Base-by-base conservation (phyloP, 345 rosid genomes). In the Kandelia obovata region DNA sequence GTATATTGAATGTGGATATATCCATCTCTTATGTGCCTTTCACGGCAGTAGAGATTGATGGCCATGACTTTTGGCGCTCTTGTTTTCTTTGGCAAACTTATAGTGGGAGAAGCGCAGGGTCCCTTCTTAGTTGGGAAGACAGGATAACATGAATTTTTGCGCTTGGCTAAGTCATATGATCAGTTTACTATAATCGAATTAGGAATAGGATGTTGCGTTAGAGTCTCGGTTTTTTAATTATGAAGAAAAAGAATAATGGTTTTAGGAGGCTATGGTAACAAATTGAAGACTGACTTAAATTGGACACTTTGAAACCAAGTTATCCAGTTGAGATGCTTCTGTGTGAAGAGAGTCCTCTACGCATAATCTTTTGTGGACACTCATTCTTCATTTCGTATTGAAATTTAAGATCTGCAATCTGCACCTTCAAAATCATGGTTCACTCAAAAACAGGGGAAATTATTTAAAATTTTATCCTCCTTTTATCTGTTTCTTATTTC, bases 401-500 rank as follows among this genome's bases (percentile, higher is more conserved):
- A 7, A 25, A 58, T 25, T 58, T 58, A 5, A 57, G 69, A 65
- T 13, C 17, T 28, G 26, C 35, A 26, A 55, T 55, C 27, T 55
- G 58, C 19, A 53, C 34, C 53, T 56, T 65, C 66, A 34, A 67
- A n/a, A 9, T 30, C 27, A 55, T 52, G 25, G 53, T 64, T 47
- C 19, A 43, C 64, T 11, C 11, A 19, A 1, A 53, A 39, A 31
- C 6, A 8, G 25, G 28, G 64, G 23, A n/a, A 27, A 6, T n/a
- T 7, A 25, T 27, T 71, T 53, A 58, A 27, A 58, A 23, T 67
- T 59, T 27, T 47, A 46, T 35, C 58, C 68, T 58, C 58, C 61
- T 20, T 53, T 53, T 57, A 8, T 68, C 51, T 56, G 16, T 58
- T 0, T 62, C 25, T 71, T 60, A 27, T 68, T 71, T 58, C 59